Percentiles rank a stretch among this genome's conserved stretches.
Evolutionary conservation across 177 flowering plant genomes (phyloP).

Genomic region (Vitis hybrid): DNA sequence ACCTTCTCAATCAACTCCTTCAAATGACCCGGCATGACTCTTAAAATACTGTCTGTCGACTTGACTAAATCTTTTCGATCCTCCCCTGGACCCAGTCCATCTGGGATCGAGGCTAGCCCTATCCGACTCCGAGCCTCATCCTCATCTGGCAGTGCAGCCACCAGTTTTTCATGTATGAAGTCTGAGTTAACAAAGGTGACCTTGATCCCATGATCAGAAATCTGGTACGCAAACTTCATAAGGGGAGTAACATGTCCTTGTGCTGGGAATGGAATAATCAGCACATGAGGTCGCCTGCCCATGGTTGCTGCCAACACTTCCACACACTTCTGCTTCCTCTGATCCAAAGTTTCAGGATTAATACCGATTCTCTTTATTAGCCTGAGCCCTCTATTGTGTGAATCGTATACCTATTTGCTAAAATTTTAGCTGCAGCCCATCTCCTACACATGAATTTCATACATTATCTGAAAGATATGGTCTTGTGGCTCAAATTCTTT

Average conservation of each 20-base stretch:
- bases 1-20: background rate
- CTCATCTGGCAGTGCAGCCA: too few species aligned
- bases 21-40: too few species aligned
- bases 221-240: conserved; percentile 13
- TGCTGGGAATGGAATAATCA: conserved; percentile 5
- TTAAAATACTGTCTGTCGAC: conserved; percentile 1
- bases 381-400: background rate
- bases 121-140: background rate
- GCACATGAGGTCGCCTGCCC: conserved; percentile 11
- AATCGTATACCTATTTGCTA: too few species aligned
- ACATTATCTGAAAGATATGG: too few species aligned
- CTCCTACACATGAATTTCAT: too few species aligned
- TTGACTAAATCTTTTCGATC: conserved; percentile 10
- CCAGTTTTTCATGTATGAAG: background rate
- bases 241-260: conserved; percentile 25
- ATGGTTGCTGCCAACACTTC: background rate
- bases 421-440: too few species aligned
- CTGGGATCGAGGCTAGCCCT: background rate
- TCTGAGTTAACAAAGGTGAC: conserved; percentile 25
- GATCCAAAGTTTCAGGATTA: too few species aligned
- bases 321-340: background rate
- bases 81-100: conserved; percentile 23
- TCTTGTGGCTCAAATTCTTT: background rate
- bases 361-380: background rate
- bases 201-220: conserved; percentile 14